These are phyloP conservation scores for Chrysanthemum lavandulifolium DNA, from an alignment of 129 eudicot species.

Conservation along the genomic window DNA sequence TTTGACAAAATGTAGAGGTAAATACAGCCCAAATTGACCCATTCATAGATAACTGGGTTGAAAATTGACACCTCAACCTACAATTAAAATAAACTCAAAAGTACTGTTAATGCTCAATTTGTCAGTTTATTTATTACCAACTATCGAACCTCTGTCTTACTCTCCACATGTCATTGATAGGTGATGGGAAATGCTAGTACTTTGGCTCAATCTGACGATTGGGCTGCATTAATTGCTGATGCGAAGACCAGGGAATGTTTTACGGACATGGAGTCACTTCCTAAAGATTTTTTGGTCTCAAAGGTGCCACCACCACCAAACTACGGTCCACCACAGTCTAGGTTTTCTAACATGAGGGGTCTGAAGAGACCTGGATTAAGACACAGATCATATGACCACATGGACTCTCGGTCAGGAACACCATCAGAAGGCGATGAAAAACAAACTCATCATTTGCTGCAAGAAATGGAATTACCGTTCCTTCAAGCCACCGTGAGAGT, in stretches of 20 bases:
- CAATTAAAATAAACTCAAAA: neutral
- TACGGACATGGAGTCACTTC: slow-evolving; percentile 87
- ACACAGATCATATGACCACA: slow-evolving; percentile 65
- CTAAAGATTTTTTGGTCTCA: slow-evolving; percentile 71
- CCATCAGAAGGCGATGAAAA: slow-evolving; percentile 64
- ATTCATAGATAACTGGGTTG: too few species aligned
- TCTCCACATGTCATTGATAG: slow-evolving; percentile 24
- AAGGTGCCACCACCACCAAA: slow-evolving; percentile 36
- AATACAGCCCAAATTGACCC: too few species aligned
- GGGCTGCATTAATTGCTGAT: slow-evolving; percentile 92
- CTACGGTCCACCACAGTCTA: slow-evolving; percentile 43
- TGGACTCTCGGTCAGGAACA: slow-evolving; percentile 54
- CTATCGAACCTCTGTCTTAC: too few species aligned
- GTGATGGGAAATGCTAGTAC: slow-evolving; percentile 97
- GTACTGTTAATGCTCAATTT: neutral
- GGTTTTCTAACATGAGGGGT: slow-evolving; percentile 59
- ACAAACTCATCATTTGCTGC: slow-evolving; percentile 34
- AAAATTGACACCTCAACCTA: neutral
- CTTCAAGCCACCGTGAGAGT: slow-evolving; percentile 46
- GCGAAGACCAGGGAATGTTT: slow-evolving; percentile 78
- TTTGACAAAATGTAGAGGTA: too few species aligned
- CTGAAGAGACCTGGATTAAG: slow-evolving; percentile 59
- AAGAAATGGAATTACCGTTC: slow-evolving; percentile 60
- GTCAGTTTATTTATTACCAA: too few species aligned
- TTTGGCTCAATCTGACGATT: slow-evolving; percentile 78